Evolutionary conservation across 2,329 filamentous ascomycete genomes (phyloP), one percentile per base, ranked within the genome.

Genomic region (Ophiocordyceps camponoti-rufipedis): DNA sequence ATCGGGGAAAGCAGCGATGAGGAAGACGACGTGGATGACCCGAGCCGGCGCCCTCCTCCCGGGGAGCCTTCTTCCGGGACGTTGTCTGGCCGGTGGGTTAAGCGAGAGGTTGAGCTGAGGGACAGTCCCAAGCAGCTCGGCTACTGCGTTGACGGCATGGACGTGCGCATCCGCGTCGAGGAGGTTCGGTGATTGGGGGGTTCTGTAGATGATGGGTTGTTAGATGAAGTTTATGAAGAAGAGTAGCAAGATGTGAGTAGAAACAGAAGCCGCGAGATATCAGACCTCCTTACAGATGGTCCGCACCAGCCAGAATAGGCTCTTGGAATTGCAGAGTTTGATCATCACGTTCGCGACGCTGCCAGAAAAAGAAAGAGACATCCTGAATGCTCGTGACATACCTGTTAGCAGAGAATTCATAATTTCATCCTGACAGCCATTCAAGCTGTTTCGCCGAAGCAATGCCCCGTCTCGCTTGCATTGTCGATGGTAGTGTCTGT

Each of bases 51-150:
- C 55, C 28, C 50, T 53, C 5, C 23, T 23, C 23, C 3, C 11
- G 45, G 40, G 9, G 43, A 51, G 23, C 49, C 35, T 18, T 23
- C 23, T 3, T 23, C 23, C 23, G 23, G 23, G 23, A 23, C 23
- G 23, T 23, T 23, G 10, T 59, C 65, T 11, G 76, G 72, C 1
- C 71, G 77, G 50, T 87, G 82, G 70, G 70, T 87, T 43, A 80
- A 80, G 60, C 71, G 87, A 48, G 85, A 94, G 60, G 78, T 87
- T 31, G 82, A 88, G 60, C 69, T 95, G 46, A 74, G 73, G 47
- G 81, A 89, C 54, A 82, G 85, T 12, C 88, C 85, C 10, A 77
- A 85, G 54, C 78, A 84, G 59, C 69, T 94, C 51, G 86, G 86
- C 1, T 89, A 86, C 54, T 86, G 81, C 62, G 77, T 95, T 47